phyloP scores from a whole-genome alignment of 2,329 filamentous ascomycete genomes.

The Diaporthe vaccinii region DNA sequence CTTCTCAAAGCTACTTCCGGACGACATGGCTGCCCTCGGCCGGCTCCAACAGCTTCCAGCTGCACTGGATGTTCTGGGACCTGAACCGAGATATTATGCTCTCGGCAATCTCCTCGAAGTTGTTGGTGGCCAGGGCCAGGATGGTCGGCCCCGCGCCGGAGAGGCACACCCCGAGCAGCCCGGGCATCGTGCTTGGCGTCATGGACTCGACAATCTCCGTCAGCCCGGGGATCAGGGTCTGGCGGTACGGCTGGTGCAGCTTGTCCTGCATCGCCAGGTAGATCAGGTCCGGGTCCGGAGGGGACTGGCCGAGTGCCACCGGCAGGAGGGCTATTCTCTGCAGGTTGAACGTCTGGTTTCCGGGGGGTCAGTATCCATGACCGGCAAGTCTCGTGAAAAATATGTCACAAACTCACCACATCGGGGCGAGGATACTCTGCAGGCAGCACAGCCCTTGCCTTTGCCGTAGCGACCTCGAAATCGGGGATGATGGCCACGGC shows the following conservation, averaged over 20 bases:
- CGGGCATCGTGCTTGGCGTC: constrained; percentile 87
- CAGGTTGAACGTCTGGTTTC: constrained; percentile 83
- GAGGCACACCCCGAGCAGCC: constrained; percentile 92
- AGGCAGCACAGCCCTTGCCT: constrained; percentile 88
- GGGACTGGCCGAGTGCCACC: constrained; percentile 88
- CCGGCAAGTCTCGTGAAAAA: constrained; percentile 12
- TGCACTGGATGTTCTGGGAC: constrained; percentile 80
- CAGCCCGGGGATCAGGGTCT: constrained; percentile 90
- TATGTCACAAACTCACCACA: constrained; percentile 69
- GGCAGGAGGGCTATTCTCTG: constrained; percentile 93
- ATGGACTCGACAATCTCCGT: constrained; percentile 92
- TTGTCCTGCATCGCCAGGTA: constrained; percentile 99
- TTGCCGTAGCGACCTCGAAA: constrained; percentile 95
- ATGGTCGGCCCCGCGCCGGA: constrained; percentile 97
- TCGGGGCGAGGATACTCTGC: constrained; percentile 83
- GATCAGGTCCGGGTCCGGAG: constrained; percentile 93
- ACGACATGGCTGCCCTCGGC: constrained; percentile 77
- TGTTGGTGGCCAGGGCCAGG: constrained; percentile 88
- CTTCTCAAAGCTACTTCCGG: constrained; percentile 46
- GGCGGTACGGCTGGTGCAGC: constrained; percentile 95
- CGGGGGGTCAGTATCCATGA: constrained; percentile 17
- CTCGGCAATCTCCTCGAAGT: constrained; percentile 89
- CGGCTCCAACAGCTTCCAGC: constrained; percentile 90
- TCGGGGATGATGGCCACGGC: constrained; percentile 96
- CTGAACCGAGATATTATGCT: constrained; percentile 83